Percentiles rank a stretch among this genome's conserved stretches.
Evolutionary conservation across 768 basidiomycete genomes (phyloP).

Genomic region (Russula sp.): DNA sequence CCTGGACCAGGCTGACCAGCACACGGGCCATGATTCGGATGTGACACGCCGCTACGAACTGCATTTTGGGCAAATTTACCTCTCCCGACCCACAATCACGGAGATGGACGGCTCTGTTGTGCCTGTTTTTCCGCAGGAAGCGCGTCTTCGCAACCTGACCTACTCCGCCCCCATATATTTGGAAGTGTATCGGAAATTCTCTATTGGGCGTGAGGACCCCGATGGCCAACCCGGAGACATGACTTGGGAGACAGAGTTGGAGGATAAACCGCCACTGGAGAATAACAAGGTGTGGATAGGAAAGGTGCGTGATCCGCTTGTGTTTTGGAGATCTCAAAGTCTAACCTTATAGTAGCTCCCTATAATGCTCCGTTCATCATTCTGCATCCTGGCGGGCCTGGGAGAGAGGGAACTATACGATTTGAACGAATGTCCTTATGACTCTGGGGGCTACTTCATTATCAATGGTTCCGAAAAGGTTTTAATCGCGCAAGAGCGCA

Average conservation of each 20-base stretch:
- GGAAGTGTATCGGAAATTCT: constrained; percentile 86
- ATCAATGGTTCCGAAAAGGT: constrained; percentile 99
- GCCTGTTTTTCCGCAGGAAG: constrained; percentile 95
- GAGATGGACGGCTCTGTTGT: constrained; percentile 94
- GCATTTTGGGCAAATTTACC: constrained; percentile 95
- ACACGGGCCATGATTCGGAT: constrained; percentile 77
- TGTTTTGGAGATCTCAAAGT: neutral
- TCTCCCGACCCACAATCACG: constrained; percentile 90
- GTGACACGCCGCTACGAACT: constrained; percentile 94
- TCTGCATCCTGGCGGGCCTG: constrained; percentile 84
- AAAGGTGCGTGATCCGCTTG: constrained; percentile 54
- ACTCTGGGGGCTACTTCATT: constrained; percentile 98
- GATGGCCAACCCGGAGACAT: constrained; percentile 78
- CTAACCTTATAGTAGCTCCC: constrained; percentile 63
- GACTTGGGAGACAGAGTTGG: constrained; percentile 72
- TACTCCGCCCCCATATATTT: constrained; percentile 95
- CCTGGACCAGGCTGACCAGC: constrained; percentile 94
- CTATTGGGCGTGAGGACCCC: constrained; percentile 77
- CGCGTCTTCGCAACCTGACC: constrained; percentile 88
- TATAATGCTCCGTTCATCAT: constrained; percentile 94
- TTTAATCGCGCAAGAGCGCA: constrained; percentile 98
- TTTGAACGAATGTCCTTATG: constrained; percentile 96
- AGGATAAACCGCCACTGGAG: constrained; percentile 54
- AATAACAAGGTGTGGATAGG: constrained; percentile 90
- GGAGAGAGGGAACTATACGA: constrained; percentile 81